These are phyloP conservation scores for Rhazya stricta DNA, from an alignment of 257 asterid species.

Conservation along the genomic window DNA sequence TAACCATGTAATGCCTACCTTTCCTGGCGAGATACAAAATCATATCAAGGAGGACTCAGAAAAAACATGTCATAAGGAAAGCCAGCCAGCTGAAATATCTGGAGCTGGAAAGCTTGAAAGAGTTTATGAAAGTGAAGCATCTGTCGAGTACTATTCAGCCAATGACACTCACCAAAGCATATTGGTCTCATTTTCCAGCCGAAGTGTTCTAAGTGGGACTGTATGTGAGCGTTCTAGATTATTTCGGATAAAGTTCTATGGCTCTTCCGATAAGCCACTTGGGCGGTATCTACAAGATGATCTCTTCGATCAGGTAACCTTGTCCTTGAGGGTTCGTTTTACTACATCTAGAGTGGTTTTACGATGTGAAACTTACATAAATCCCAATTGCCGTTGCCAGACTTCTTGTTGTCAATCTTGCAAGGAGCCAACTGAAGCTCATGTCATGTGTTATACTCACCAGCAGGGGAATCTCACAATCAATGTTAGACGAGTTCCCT, in stretches of 20 bases:
- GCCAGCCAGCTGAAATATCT: constrained; percentile 34
- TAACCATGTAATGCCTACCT: constrained; percentile 15
- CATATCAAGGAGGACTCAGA: constrained; percentile 10
- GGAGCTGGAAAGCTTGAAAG: constrained; percentile 33
- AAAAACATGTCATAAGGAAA: constrained; percentile 30
- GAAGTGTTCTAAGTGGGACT: constrained; percentile 54
- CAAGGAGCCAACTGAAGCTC: constrained; percentile 86
- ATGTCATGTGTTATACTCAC: constrained; percentile 79
- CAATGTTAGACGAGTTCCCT: constrained; percentile 54
- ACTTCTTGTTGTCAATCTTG: constrained; percentile 65
- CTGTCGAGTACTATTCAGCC: constrained; percentile 45
- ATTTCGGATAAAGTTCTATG: constrained; percentile 72
- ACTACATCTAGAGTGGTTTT: background rate
- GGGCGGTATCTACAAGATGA: constrained; percentile 85
- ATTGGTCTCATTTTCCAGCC: constrained; percentile 87
- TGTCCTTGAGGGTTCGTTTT: constrained; percentile 8
- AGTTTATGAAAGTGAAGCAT: constrained; percentile 33
- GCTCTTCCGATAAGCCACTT: constrained; percentile 85
- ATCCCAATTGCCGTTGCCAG: constrained; percentile 37
- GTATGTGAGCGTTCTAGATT: constrained; percentile 82
- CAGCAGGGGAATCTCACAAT: constrained; percentile 84
- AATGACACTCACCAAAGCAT: constrained; percentile 64
- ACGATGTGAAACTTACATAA: constrained; percentile 5
- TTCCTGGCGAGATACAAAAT: constrained; percentile 11
- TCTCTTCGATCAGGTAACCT: constrained; percentile 75